These are phyloP conservation scores for Colletotrichum magnum DNA, from an alignment of 2,329 filamentous ascomycete genomes.

Conservation along the genomic window DNA sequence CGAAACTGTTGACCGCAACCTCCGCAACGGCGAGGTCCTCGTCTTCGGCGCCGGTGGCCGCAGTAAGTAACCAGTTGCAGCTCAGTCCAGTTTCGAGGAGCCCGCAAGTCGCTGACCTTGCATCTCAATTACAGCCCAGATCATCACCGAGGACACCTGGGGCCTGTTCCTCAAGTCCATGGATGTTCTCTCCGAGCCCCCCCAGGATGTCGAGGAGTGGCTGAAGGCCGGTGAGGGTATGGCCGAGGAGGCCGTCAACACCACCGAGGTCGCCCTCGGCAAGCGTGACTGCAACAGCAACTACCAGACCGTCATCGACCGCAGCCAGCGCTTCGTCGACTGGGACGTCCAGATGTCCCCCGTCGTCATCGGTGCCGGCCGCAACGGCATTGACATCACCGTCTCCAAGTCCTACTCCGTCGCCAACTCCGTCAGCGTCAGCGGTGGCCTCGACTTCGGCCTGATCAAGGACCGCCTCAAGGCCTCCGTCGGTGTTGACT, in stretches of 20 bases:
- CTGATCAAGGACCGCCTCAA: conserved; percentile 29
- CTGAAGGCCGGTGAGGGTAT: conserved; percentile 12
- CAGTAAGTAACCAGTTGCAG: not conserved
- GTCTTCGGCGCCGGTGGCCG: conserved; percentile 13
- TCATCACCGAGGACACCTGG: conserved; percentile 13
- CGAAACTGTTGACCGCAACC: conserved; percentile 15
- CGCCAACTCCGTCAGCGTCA: conserved; percentile 19
- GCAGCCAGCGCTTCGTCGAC: conserved; percentile 35
- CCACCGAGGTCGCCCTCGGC: not conserved
- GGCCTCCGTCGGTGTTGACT: conserved; percentile 11
- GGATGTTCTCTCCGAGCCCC: not conserved
- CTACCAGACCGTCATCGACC: conserved; percentile 24
- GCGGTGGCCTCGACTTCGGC: conserved; percentile 12
- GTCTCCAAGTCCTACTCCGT: conserved; percentile 32
- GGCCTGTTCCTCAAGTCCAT: conserved; percentile 3
- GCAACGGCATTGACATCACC: conserved; percentile 33
- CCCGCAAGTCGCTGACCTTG: not conserved
- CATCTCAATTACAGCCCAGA: not conserved
- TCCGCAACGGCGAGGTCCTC: conserved; percentile 20
- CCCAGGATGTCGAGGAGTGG: conserved; percentile 11
- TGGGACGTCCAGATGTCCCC: conserved; percentile 40
- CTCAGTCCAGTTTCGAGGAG: not conserved
- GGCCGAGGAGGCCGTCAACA: conserved; percentile 10
- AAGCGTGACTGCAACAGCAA: conserved; percentile 32
- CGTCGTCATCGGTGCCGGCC: conserved; percentile 32